Conservation (phyloP, 371 early-diverging fungal species). For the Actinomortierella ambigua region DNA sequence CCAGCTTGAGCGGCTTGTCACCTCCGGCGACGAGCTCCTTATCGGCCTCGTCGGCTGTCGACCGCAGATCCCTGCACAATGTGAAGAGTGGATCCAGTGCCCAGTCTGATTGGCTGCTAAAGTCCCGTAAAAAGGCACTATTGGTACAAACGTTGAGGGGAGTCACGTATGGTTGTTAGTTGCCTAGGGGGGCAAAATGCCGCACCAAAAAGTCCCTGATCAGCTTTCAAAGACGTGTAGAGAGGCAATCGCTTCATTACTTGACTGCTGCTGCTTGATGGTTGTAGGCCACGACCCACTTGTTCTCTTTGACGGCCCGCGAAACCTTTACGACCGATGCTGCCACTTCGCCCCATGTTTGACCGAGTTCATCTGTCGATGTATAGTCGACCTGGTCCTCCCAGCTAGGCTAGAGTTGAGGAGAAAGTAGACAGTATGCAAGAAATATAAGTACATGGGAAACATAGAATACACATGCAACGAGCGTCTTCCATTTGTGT, state of each 20-base stretch:
- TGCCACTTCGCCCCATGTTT: constrained; percentile 60
- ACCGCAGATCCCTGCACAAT: constrained; percentile 61
- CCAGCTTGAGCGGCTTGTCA: constrained; percentile 60
- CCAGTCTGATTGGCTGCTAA: constrained; percentile 53
- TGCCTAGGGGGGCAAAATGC: too few species aligned
- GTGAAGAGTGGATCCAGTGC: constrained; percentile 57
- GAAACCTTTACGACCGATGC: constrained; percentile 53
- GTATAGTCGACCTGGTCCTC: constrained; percentile 34
- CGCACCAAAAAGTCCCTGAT: too few species aligned
- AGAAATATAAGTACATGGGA: too few species aligned
- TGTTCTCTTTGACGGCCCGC: constrained; percentile 33
- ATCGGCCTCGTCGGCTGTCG: constrained; percentile 59
- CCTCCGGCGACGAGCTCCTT: constrained; percentile 45
- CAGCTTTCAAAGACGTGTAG: too few species aligned
- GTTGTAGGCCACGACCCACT: constrained; percentile 57
- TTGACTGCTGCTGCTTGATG: constrained; percentile 58
- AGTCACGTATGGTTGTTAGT: too few species aligned
- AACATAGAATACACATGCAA: too few species aligned
- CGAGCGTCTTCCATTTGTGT: too few species aligned
- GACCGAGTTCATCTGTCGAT: constrained; percentile 35
- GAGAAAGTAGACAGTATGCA: constrained; percentile 3
- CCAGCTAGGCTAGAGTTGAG: too few species aligned
- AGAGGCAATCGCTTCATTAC: too few species aligned
- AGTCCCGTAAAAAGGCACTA: constrained; percentile 55
- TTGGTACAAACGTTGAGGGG: neutral